phyloP scores from a whole-genome alignment of 768 basidiomycete species.

The Suillus lakei region DNA sequence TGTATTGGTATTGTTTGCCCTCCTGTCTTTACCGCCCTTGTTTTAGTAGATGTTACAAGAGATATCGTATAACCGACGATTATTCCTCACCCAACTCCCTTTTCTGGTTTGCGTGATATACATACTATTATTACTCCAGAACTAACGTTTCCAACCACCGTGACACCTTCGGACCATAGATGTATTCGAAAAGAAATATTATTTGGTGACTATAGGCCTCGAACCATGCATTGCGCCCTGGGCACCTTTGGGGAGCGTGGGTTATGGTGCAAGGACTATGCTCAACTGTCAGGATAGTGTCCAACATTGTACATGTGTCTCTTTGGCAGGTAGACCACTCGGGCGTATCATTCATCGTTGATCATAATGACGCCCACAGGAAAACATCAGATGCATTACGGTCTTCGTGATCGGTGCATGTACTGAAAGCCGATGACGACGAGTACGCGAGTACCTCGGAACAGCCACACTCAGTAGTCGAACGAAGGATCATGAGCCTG shows the following conservation, averaged over 20 bases:
- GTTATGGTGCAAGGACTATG: not conserved
- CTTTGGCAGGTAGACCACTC: not conserved
- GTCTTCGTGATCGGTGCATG: not conserved
- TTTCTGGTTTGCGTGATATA: not conserved
- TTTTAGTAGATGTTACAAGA: not conserved
- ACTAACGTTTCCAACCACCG: not conserved
- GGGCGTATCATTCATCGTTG: not conserved
- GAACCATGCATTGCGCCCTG: not conserved
- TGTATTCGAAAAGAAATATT: not conserved
- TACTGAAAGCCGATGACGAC: not conserved
- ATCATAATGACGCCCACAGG: not conserved
- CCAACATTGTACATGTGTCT: not conserved
- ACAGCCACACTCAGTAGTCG: not conserved
- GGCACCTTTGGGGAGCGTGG: not conserved
- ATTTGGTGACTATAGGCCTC: not conserved
- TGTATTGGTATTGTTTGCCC: slow-evolving; percentile 3
- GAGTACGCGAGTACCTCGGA: not conserved
- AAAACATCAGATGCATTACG: not conserved
- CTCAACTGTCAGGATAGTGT: not conserved
- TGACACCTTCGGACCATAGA: not conserved
- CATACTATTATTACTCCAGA: not conserved
- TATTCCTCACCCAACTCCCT: not conserved
- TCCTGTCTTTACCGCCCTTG: slow-evolving; percentile 4
- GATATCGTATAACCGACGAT: not conserved
- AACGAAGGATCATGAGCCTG: not conserved